These are phyloP conservation scores for Trichoderma asperelloides DNA, from an alignment of 495 filamentous ascomycete species.

Conservation along the genomic window DNA sequence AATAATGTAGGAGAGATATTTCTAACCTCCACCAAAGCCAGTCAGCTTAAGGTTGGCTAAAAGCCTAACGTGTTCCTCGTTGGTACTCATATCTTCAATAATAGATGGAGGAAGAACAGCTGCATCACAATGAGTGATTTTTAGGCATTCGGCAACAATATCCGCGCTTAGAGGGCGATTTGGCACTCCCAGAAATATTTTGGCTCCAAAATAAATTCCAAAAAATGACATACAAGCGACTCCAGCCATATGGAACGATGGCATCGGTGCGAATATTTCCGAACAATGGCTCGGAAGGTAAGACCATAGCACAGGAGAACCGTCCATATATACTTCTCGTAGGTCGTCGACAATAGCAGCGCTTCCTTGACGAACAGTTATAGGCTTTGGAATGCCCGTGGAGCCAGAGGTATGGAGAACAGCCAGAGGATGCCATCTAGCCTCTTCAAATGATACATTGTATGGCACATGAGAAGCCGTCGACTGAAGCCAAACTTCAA, in stretches of 20 bases:
- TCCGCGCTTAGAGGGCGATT: background rate
- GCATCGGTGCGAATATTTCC: background rate
- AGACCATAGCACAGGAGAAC: background rate
- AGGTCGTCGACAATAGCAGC: conserved; percentile 32
- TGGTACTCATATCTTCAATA: background rate
- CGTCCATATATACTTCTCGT: conserved; percentile 18
- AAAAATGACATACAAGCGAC: background rate
- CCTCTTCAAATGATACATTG: conserved; percentile 35
- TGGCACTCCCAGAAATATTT: background rate
- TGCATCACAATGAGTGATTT: background rate
- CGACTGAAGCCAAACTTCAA: conserved; percentile 15
- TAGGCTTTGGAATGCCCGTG: conserved; percentile 48
- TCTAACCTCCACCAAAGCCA: background rate
- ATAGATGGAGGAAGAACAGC: background rate
- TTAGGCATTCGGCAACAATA: background rate
- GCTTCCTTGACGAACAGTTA: conserved; percentile 39
- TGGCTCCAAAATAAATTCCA: background rate
- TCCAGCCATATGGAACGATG: background rate
- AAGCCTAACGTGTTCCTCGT: background rate
- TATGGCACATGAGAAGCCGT: conserved; percentile 21
- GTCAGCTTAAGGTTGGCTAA: background rate
- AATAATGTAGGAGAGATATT: background rate
- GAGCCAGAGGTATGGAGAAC: conserved; percentile 55
- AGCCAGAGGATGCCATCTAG: conserved; percentile 34
- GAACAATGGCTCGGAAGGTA: background rate